phyloP scores from a whole-genome alignment of 2,329 filamentous ascomycete species.

The Cordyceps javanica region DNA sequence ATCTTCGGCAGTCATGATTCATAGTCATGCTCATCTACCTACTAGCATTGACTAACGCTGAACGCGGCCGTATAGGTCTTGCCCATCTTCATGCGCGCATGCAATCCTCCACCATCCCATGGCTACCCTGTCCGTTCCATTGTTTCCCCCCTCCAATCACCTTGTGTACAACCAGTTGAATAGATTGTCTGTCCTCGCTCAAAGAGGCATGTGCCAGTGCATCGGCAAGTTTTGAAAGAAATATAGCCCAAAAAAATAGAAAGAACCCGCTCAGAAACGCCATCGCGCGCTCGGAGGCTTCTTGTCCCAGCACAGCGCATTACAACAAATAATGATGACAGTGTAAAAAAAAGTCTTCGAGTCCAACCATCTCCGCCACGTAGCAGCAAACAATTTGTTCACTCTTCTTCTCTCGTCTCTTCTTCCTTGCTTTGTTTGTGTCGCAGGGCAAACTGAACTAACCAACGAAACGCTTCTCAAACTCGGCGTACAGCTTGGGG shows the following conservation, averaged over 20 bases:
- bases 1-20: not conserved
- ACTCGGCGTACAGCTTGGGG: constrained; percentile 78
- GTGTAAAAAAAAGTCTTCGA: not conserved
- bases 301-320: not conserved
- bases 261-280: constrained; percentile 7
- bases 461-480: constrained; percentile 64
- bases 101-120: not conserved
- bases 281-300: not conserved
- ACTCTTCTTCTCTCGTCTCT: too few species aligned
- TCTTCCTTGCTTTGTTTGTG: not conserved
- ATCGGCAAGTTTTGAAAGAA: not conserved
- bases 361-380: too few species aligned
- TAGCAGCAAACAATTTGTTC: too few species aligned
- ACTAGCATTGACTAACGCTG: not conserved
- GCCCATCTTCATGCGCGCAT: not conserved
- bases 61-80: not conserved
- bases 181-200: not conserved
- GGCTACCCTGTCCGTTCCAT: not conserved
- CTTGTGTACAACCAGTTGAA: not conserved
- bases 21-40: not conserved
- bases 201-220: not conserved
- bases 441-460: constrained; percentile 5
- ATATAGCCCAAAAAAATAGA: not conserved
- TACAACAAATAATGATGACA: not conserved
- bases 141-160: not conserved